A percentile compares a stretch with the other conserved stretches of the same genome.
Conservation (phyloP, 2,329 filamentous ascomycete species). For the Botrytis cinerea region DNA sequence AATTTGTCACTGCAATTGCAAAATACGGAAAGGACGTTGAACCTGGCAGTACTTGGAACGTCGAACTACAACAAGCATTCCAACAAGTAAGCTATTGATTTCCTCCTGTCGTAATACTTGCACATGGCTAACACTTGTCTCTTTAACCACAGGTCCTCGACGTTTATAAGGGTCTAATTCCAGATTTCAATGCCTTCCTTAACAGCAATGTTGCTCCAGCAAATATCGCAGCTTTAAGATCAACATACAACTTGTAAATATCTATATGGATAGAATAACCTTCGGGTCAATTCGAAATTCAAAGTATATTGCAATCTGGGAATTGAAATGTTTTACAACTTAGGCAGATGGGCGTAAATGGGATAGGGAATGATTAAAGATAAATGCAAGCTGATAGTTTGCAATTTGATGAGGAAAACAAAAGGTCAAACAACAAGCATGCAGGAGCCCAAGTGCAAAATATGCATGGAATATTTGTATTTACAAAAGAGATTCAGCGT, state of each 20-base stretch:
- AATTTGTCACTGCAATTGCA: conserved; percentile 84
- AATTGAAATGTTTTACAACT: conserved; percentile 2
- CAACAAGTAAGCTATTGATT: conserved; percentile 30
- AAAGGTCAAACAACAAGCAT: conserved; percentile 12
- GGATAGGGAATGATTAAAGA: not conserved
- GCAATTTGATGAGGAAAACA: conserved; percentile 7
- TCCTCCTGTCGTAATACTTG: conserved; percentile 12
- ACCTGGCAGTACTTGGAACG: conserved; percentile 43
- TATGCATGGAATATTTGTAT: conserved; percentile 22
- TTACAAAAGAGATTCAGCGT: conserved; percentile 13
- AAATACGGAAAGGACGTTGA: conserved; percentile 67
- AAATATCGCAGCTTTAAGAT: conserved; percentile 35
- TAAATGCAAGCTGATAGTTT: conserved; percentile 8
- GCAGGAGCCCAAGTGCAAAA: conserved; percentile 12
- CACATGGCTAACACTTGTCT: conserved; percentile 30
- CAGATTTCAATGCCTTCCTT: conserved; percentile 54
- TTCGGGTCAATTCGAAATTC: conserved; percentile 5
- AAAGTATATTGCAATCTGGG: conserved; percentile 12
- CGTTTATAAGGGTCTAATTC: conserved; percentile 56
- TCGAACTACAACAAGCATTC: conserved; percentile 40
- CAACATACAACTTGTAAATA: conserved; percentile 42
- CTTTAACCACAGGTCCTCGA: conserved; percentile 47
- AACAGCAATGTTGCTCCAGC: conserved; percentile 32
- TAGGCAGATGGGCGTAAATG: conserved; percentile 4
- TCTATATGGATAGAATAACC: not conserved